Percentiles rank a stretch among this genome's conserved stretches.
These are phyloP conservation scores for Alopecurus myosuroides DNA, from an alignment of 176 grass and related monocot species.

Conservation along the genomic window DNA sequence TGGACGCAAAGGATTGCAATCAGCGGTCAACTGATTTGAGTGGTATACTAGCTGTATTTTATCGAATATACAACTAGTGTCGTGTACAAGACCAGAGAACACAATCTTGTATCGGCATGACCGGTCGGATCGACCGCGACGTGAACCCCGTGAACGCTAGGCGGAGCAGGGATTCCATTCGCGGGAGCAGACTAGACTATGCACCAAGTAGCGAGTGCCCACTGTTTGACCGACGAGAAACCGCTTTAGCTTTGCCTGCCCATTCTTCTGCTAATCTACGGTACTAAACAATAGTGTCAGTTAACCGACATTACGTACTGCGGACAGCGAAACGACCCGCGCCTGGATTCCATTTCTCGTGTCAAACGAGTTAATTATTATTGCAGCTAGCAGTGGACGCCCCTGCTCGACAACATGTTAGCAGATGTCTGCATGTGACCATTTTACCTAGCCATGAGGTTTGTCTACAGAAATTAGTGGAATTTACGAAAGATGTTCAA, in stretches of 20 bases:
- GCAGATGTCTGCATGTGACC: constrained; percentile 6
- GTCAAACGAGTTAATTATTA: constrained; percentile 16
- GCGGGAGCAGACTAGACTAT: not conserved
- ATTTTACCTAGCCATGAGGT: not conserved
- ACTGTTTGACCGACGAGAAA: not conserved
- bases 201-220: not conserved
- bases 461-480: not conserved
- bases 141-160: constrained; percentile 28
- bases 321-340: constrained; percentile 5
- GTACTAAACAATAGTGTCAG: not conserved
- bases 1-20: too few relatives aligned
- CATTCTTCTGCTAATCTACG: not conserved
- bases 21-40: too few relatives aligned
- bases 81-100: constrained; percentile 9
- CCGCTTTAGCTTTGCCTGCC: not conserved
- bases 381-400: not conserved
- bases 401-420: not conserved
- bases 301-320: not conserved
- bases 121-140: not conserved
- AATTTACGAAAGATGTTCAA: not conserved
- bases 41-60: too few relatives aligned
- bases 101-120: constrained; percentile 21
- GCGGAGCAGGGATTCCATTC: not conserved
- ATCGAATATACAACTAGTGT: not conserved
- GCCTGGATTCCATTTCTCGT: not conserved